Evolutionary conservation across 352 stramenopile species (phyloP).

Genomic region (Globisporangium radiosum): DNA sequence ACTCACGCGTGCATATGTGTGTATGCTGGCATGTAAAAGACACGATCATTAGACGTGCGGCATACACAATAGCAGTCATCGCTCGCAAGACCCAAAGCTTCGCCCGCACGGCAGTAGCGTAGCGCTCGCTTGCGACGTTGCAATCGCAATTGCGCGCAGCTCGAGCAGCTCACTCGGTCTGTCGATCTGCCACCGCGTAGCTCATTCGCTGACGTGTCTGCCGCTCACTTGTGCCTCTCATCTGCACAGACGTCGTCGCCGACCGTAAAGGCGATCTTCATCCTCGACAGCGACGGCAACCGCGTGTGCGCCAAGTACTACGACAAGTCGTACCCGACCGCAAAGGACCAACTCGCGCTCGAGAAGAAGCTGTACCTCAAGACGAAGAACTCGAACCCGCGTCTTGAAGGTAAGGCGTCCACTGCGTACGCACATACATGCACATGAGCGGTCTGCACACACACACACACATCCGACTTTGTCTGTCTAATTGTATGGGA

Average conservation of each 20-base stretch:
- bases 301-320: conserved; percentile 91
- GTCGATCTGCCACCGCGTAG: not conserved
- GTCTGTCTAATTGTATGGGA: conserved; percentile 4
- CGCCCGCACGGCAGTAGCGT: too few relatives aligned
- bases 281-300: conserved; percentile 84
- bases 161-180: not conserved
- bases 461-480: not conserved
- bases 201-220: not conserved
- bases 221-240: not conserved
- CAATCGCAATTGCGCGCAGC: too few relatives aligned
- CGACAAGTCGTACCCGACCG: conserved; percentile 80
- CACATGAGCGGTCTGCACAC: not conserved
- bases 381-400: conserved; percentile 85
- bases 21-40: not conserved
- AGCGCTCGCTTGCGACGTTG: too few relatives aligned
- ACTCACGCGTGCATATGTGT: conserved; percentile 5
- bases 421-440: not conserved
- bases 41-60: not conserved
- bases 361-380: conserved; percentile 90
- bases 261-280: conserved; percentile 85
- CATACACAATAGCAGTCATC: too few relatives aligned
- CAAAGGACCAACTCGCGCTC: conserved; percentile 82
- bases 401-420: conserved; percentile 54
- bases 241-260: conserved; percentile 46
- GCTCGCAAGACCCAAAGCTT: too few relatives aligned